Evolutionary conservation across 768 basidiomycete genomes (phyloP).

Genomic region (Pisolithus tinctorius): DNA sequence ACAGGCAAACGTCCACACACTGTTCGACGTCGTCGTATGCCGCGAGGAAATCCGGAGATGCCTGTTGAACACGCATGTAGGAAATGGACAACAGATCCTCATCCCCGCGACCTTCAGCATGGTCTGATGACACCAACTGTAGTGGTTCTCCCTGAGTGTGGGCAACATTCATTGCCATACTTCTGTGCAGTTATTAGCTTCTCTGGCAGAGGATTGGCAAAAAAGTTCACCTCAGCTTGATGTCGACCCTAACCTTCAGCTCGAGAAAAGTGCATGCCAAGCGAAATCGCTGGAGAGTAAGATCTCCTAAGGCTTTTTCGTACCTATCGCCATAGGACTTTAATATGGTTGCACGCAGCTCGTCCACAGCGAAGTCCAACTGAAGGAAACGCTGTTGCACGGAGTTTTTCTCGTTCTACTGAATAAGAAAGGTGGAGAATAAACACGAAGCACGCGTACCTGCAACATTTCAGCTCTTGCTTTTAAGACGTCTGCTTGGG

Average conservation of each 20-base stretch:
- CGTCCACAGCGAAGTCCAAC: constrained; percentile 81
- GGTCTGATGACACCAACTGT: constrained; percentile 59
- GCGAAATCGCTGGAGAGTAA: constrained; percentile 72
- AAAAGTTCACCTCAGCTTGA: constrained; percentile 60
- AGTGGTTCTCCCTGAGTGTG: constrained; percentile 49
- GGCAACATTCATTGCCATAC: constrained; percentile 69
- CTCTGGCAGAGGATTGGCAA: neutral
- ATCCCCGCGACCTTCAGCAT: constrained; percentile 33
- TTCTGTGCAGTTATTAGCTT: constrained; percentile 34
- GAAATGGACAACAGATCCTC: constrained; percentile 70
- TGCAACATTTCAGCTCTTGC: constrained; percentile 55
- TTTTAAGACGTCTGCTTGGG: constrained; percentile 63
- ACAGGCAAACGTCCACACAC: constrained; percentile 77
- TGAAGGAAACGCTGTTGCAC: constrained; percentile 66
- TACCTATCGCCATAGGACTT: constrained; percentile 53
- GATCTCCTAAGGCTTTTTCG: constrained; percentile 74
- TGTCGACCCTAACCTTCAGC: constrained; percentile 80
- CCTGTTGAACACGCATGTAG: constrained; percentile 74
- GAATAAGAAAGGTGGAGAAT: neutral
- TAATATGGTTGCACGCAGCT: constrained; percentile 71
- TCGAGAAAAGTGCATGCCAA: constrained; percentile 70
- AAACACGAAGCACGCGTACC: constrained; percentile 27
- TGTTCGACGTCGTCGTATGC: constrained; percentile 84
- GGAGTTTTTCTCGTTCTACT: constrained; percentile 18
- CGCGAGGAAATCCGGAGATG: constrained; percentile 79